These are phyloP conservation scores for Solanum bulbocastanum DNA, from an alignment of 257 asterid species.

Conservation along the genomic window DNA sequence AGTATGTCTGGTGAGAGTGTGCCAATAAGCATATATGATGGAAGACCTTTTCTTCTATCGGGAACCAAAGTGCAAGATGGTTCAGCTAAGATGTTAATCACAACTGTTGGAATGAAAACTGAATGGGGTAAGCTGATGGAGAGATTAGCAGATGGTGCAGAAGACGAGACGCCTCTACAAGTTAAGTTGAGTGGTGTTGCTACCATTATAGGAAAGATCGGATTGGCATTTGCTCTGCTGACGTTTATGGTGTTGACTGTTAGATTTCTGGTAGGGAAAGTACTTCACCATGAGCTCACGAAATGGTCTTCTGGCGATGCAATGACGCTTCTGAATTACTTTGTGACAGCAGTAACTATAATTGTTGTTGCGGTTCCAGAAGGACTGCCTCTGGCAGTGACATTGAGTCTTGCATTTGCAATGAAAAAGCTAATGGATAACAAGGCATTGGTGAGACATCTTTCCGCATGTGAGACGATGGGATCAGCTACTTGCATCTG, in stretches of 20 bases:
- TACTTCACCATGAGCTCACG: constrained; percentile 17
- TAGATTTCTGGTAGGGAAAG: constrained; percentile 37
- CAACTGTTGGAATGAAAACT: constrained; percentile 78
- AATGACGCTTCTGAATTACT: constrained; percentile 40
- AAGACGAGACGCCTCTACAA: constrained; percentile 77
- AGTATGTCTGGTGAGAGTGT: constrained; percentile 79
- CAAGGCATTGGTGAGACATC: constrained; percentile 54
- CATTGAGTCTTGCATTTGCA: constrained; percentile 75
- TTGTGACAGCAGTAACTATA: constrained; percentile 69
- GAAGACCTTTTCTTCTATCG: constrained; percentile 50
- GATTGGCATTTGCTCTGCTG: constrained; percentile 48
- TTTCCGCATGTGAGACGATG: constrained; percentile 83
- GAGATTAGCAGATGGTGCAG: constrained; percentile 53
- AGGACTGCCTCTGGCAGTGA: constrained; percentile 78
- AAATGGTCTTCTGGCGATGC: constrained; percentile 44
- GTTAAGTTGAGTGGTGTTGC: constrained; percentile 84
- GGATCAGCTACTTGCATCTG: constrained; percentile 77
- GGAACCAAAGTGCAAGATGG: constrained; percentile 86
- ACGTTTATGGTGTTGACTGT: constrained; percentile 54
- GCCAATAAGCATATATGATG: constrained; percentile 29
- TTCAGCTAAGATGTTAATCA: constrained; percentile 59
- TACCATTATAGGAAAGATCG: constrained; percentile 65
- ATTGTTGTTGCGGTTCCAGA: constrained; percentile 87
- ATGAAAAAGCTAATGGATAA: constrained; percentile 78
- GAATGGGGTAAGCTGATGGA: constrained; percentile 81